Base-by-base conservation (phyloP, 345 rosid genomes). In the Lumnitzera littorea region DNA sequence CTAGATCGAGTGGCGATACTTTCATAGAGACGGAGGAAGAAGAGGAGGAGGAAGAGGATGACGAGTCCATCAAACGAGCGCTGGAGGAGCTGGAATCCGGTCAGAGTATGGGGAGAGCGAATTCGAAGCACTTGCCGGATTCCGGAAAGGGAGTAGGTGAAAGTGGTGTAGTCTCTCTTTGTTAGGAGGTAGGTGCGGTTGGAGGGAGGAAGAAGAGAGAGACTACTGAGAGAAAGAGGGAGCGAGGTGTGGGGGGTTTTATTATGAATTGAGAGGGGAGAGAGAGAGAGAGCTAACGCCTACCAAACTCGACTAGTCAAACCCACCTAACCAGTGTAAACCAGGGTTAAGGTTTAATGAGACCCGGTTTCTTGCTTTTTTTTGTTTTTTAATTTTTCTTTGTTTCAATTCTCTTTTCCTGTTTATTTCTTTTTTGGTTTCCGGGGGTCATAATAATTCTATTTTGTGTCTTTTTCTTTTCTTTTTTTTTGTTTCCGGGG, bases 271-370 rank as follows among this genome's bases (percentile, higher is more conserved):
- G 62, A 55, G 63, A 69, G 31, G 46, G 59, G 64, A 13, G 60
- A n/a, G 25, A 53, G 49, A 51, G 68, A 70, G 58, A 66, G 53
- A 60, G 60, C 75, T 69, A 74, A 68, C 79, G 87, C 87, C 83
- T 66, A 83, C 87, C 91, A 78, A 79, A 71, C 85, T 81, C 57
- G 86, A 85, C 85, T 46, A 41, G 82, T 80, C 88, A 78, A 76
- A 68, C 69, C 68, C 76, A 82, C 79, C 78, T 73, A 85, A 64
- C 85, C 58, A 58, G 36, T 5, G 3, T 73, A 68, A 70, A 79
- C 78, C 74, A 73, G 70, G 73, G 76, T 74, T 84, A 60, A 64
- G 0, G 11, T 11, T 14, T 55, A 36, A 31, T 8, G 0, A 6
- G 36, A 29, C 36, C 36, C 1, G 36, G 36, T 6, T 29, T 29